A percentile compares a stretch with the other conserved stretches of the same genome.
These are phyloP conservation scores for Camelina laxa DNA, from an alignment of 345 rosid species.

Conservation along the genomic window DNA sequence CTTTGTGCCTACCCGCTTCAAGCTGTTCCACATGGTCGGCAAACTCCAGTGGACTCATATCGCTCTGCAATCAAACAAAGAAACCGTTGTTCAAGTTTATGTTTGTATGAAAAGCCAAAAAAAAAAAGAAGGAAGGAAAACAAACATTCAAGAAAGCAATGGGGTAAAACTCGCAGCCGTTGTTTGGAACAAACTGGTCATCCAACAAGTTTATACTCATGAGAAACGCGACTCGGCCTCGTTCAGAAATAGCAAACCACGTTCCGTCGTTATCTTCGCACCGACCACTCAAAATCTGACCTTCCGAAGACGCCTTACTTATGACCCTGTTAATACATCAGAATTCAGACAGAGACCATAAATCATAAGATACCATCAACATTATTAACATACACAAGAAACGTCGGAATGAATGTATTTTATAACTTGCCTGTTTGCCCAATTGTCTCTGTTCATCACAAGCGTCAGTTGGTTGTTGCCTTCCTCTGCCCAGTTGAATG, in stretches of 20 bases:
- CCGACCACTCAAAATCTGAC: background rate
- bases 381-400: background rate
- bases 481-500: background rate
- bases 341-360: background rate
- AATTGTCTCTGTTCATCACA: background rate
- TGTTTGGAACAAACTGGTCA: background rate
- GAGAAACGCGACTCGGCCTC: background rate
- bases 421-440: background rate
- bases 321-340: background rate
- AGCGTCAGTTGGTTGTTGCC: background rate
- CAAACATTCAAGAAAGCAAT: background rate
- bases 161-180: background rate
- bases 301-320: background rate
- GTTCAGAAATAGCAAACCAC: background rate
- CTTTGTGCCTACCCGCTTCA: background rate
- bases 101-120: background rate
- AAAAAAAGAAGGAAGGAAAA: background rate
- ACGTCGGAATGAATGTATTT: background rate
- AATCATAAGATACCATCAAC: background rate
- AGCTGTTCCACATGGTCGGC: background rate
- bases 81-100: background rate
- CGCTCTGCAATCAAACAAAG: background rate
- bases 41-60: background rate
- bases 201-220: background rate
- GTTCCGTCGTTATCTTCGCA: background rate